Percentiles rank a stretch among this genome's conserved stretches.
Conservation (phyloP, 257 asterid species). For the Henckelia pumila region DNA sequence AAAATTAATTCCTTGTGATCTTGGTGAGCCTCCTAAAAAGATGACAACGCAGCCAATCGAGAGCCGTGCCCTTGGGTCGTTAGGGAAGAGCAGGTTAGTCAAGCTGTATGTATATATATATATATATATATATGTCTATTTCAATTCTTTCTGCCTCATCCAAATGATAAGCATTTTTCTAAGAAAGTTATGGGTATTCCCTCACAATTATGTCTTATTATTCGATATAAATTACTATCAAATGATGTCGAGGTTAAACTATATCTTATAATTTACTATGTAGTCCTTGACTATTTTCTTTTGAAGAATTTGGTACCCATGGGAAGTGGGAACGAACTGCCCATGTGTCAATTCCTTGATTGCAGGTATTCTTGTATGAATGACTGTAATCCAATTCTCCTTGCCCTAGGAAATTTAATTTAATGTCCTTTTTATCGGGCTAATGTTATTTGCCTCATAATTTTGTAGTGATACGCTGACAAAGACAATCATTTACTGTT, state of each 20-base stretch:
- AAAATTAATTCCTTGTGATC: conserved; percentile 87
- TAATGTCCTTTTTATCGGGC: neutral
- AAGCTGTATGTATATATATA: conserved; percentile 21
- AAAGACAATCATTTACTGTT: neutral
- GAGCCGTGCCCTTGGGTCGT: conserved; percentile 72
- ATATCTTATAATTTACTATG: conserved; percentile 17
- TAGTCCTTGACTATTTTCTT: conserved; percentile 10
- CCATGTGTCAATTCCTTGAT: conserved; percentile 13
- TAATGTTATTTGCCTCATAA: neutral
- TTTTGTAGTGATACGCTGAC: neutral
- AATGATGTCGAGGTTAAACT: neutral
- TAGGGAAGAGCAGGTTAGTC: conserved; percentile 94
- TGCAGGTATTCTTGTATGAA: conserved; percentile 15
- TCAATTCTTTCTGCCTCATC: conserved; percentile 14
- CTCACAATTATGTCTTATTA: neutral
- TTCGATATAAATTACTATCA: neutral
- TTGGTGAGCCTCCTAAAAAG: conserved; percentile 76
- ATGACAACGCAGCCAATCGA: conserved; percentile 50
- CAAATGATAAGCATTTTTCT: neutral
- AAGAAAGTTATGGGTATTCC: neutral
- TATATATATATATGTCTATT: conserved; percentile 13
- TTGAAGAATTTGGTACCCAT: conserved; percentile 7
- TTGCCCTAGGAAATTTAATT: conserved; percentile 11
- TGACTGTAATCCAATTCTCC: conserved; percentile 7
- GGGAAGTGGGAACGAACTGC: neutral